These are phyloP conservation scores for Aaosphaeria arxii DNA, from an alignment of 2,329 filamentous ascomycete species.

Conservation along the genomic window DNA sequence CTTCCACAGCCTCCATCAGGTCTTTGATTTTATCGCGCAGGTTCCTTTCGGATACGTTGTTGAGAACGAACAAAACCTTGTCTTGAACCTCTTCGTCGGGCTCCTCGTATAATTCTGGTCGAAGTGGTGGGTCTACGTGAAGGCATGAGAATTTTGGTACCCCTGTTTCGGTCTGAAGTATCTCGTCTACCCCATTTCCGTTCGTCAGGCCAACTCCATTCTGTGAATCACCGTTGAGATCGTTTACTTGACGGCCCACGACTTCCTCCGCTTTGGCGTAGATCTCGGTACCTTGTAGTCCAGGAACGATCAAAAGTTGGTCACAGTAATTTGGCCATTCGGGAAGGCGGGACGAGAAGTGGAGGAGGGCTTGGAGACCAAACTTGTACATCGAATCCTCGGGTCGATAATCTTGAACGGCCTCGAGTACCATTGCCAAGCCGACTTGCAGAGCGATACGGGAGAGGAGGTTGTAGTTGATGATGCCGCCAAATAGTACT, in stretches of 20 bases:
- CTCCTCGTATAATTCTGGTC: conserved; percentile 68
- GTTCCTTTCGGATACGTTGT: conserved; percentile 92
- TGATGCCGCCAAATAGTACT: conserved; percentile 93
- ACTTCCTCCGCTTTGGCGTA: conserved; percentile 80
- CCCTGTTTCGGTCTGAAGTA: conserved; percentile 56
- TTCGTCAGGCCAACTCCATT: conserved; percentile 61
- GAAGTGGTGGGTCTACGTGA: conserved; percentile 67
- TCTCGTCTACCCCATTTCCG: conserved; percentile 63
- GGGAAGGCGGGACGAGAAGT: conserved; percentile 75
- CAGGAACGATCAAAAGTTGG: conserved; percentile 76
- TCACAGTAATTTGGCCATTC: conserved; percentile 97
- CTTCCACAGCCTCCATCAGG: conserved; percentile 72
- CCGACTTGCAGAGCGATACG: conserved; percentile 88
- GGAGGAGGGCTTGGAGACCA: conserved; percentile 88
- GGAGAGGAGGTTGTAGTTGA: conserved; percentile 87
- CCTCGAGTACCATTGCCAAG: conserved; percentile 96
- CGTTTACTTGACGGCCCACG: conserved; percentile 63
- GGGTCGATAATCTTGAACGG: conserved; percentile 78
- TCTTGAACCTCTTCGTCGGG: conserved; percentile 84
- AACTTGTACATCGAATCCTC: conserved; percentile 98
- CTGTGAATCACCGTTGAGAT: conserved; percentile 47
- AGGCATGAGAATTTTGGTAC: conserved; percentile 75
- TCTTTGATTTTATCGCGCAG: conserved; percentile 80
- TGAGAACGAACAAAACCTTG: conserved; percentile 91
- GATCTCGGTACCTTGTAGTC: conserved; percentile 79